Evolutionary conservation across 805 yeast genomes (phyloP).

Genomic region (Scheffersomyces lignosus): DNA sequence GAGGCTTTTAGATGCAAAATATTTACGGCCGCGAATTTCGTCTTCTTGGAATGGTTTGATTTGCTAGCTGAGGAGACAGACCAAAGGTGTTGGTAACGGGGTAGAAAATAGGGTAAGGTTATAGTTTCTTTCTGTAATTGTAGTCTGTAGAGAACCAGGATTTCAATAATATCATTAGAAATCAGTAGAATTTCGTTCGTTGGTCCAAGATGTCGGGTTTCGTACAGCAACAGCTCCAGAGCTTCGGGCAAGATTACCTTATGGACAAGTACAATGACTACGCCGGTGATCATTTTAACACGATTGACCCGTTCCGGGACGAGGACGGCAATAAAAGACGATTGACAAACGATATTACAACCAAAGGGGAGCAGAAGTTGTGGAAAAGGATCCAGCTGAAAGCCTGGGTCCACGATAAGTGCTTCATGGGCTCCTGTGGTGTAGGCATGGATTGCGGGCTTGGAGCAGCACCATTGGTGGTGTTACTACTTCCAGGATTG

Average conservation of each 20-base stretch:
- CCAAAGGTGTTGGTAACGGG: too few species aligned
- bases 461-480: constrained; percentile 74
- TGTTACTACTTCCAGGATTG: constrained; percentile 68
- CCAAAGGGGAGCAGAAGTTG: constrained; percentile 57
- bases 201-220: too few species aligned
- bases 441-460: constrained; percentile 68
- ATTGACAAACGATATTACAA: constrained; percentile 50
- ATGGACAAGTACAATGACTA: constrained; percentile 63
- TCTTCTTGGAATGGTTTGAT: too few species aligned
- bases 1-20: too few species aligned
- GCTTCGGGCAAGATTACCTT: constrained; percentile 52
- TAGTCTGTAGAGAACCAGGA: too few species aligned
- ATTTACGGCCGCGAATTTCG: too few species aligned
- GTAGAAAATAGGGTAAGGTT: too few species aligned
- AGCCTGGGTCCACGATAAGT: constrained; percentile 88
- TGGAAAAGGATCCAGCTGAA: constrained; percentile 74
- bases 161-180: too few species aligned
- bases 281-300: constrained; percentile 64
- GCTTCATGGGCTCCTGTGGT: constrained; percentile 73
- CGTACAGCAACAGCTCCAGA: constrained; percentile 16
- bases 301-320: constrained; percentile 67
- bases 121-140: too few species aligned
- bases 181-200: too few species aligned
- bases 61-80: too few species aligned
- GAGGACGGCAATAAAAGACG: constrained; percentile 59